phyloP scores from a whole-genome alignment of 768 basidiomycete species.

The Pleurotus citrinopileatus region DNA sequence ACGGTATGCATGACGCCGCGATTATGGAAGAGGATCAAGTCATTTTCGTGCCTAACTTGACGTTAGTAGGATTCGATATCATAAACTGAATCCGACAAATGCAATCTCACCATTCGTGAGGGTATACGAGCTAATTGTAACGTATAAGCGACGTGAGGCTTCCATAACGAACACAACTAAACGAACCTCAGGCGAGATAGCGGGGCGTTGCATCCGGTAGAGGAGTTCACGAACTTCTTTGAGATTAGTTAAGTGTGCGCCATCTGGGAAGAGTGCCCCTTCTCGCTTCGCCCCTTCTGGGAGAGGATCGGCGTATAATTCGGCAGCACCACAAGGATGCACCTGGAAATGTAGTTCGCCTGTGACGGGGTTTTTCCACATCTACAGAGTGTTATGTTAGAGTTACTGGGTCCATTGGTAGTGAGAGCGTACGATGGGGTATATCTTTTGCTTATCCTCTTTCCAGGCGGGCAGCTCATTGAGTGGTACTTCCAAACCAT shows the following conservation, averaged over 20 bases:
- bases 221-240: conserved; percentile 68
- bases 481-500: conserved; percentile 66
- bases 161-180: background rate
- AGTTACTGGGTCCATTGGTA: conserved; percentile 7
- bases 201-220: conserved; percentile 87
- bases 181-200: conserved; percentile 73
- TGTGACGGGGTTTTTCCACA: conserved; percentile 93
- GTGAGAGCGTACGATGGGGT: conserved; percentile 51
- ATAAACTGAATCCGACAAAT: background rate
- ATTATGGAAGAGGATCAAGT: conserved; percentile 86
- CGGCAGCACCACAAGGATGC: conserved; percentile 73
- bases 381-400: conserved; percentile 30
- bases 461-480: conserved; percentile 78
- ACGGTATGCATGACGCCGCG: conserved; percentile 79
- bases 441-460: conserved; percentile 66
- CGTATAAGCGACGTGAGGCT: background rate
- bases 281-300: conserved; percentile 56
- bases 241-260: conserved; percentile 72
- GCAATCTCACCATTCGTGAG: conserved; percentile 79
- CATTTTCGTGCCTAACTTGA: conserved; percentile 43
- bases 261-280: conserved; percentile 79
- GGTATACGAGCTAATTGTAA: conserved; percentile 83
- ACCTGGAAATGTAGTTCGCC: conserved; percentile 84
- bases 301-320: conserved; percentile 72
- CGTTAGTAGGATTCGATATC: background rate